Evolutionary conservation across 352 stramenopile genomes (phyloP), one percentile per base, ranked within the genome.

Genomic region (Phytophthora ramorum): DNA sequence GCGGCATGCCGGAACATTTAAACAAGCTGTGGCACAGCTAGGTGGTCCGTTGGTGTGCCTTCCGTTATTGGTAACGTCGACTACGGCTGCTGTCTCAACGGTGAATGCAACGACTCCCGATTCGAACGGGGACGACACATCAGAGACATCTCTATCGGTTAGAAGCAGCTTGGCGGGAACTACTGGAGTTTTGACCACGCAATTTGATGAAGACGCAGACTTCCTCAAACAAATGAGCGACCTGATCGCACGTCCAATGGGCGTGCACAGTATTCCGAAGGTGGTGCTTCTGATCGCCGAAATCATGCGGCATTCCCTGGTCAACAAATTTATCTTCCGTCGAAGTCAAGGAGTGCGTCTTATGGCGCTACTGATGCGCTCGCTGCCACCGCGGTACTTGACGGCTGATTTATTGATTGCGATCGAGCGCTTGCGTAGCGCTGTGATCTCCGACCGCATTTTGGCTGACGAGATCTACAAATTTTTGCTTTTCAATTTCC

Each of bases 261-360:
- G 85, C 12, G 69, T 86, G 19, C 78, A 66, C 35, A 89, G 75
- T 58, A 82, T 96, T 35, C 81, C 85, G 2, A 91, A 91, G 52
- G 85, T 94, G 19, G 75, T 96, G 9, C 58, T 90, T 24, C 52
- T 96, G 19, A 80, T 96, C 28, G 87, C 84, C 4, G 87, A 96
- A 58, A 93, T 93, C 55, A 91, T 96, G 79, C 84, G 87, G 26
- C 85, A 94, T 63, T 96, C 87, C 28, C 73, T 90, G 19, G 84
- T 94, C 30, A 96, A 96, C 73, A 94, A 96, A 61, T 92, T 94
- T 66, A 92, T 89, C 22, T 95, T 92, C 43, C 81, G 87, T 49
- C 79, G 87, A 32, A 84, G 87, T 52, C 84, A 92, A 73, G 85
- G 83, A 26, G 85, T 95, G 19, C 83, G 83, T 0, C 54, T 93